A percentile compares a stretch with the other conserved stretches of the same genome.
These are phyloP conservation scores for Pichia sp. DNA, from an alignment of 1,139 yeast species.

Conservation along the genomic window DNA sequence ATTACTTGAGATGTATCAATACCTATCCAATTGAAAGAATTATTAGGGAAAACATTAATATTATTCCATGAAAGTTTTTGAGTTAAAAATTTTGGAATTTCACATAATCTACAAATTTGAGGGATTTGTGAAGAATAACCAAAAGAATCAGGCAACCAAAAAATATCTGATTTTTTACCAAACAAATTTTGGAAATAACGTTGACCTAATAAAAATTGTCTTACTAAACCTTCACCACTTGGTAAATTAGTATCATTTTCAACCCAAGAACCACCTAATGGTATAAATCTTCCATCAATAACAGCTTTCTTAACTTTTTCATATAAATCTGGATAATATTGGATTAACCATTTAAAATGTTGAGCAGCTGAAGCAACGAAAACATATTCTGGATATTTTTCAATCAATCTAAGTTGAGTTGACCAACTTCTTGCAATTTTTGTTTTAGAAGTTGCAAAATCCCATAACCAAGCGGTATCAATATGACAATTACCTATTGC, in stretches of 20 bases:
- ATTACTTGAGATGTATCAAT: conserved; percentile 88
- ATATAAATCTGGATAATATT: conserved; percentile 79
- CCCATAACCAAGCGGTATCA: conserved; percentile 98
- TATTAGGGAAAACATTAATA: conserved; percentile 79
- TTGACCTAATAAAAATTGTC: conserved; percentile 90
- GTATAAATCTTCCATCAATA: conserved; percentile 67
- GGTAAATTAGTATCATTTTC: conserved; percentile 96
- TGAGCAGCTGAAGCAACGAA: conserved; percentile 96
- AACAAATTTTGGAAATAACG: conserved; percentile 72
- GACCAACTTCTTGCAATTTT: conserved; percentile 95
- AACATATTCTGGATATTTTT: conserved; percentile 83
- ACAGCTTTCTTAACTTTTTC: conserved; percentile 57
- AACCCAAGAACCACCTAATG: conserved; percentile 97
- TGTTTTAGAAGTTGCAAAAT: conserved; percentile 89
- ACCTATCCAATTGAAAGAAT: conserved; percentile 93
- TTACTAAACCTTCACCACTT: conserved; percentile 77
- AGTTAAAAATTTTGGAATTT: conserved; percentile 77
- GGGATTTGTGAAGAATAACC: conserved; percentile 96
- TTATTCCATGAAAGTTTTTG: conserved; percentile 96
- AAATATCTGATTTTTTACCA: conserved; percentile 65
- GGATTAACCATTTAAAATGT: conserved; percentile 84
- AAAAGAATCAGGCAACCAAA: conserved; percentile 96
- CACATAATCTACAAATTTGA: conserved; percentile 79
- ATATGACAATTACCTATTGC: conserved; percentile 95
- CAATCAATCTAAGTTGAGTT: conserved; percentile 77